phyloP scores from a whole-genome alignment of 129 eudicot genomes.

The Smallanthus sonchifolius region DNA sequence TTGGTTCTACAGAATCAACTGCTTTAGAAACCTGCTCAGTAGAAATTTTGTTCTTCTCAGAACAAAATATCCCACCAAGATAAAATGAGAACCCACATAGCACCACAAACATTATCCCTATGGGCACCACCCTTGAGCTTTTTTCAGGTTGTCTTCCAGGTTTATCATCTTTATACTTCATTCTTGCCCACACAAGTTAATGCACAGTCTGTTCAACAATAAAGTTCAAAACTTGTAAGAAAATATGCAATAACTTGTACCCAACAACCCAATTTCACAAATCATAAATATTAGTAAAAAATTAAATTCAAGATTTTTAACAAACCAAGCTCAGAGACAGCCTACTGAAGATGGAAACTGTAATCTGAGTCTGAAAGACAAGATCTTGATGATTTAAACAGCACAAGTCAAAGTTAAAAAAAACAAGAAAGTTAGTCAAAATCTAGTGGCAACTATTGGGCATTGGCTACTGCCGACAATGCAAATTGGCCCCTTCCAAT shows the following conservation, averaged over 20 bases:
- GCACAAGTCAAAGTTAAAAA: conserved; percentile 15
- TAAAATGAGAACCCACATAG: conserved; percentile 84
- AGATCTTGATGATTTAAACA: conserved; percentile 12
- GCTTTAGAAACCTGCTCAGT: conserved; percentile 35
- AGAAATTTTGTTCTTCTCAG: conserved; percentile 47
- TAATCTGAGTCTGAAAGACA: neutral
- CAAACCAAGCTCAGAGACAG: neutral
- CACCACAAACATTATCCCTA: conserved; percentile 55
- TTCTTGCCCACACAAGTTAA: conserved; percentile 16
- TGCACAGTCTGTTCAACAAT: conserved; percentile 35
- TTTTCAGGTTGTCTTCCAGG: conserved; percentile 53
- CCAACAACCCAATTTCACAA: neutral
- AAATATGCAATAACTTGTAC: neutral
- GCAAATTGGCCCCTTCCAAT: conserved; percentile 30
- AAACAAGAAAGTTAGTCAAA: conserved; percentile 27
- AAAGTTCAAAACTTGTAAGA: conserved; percentile 15
- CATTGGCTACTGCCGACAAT: conserved; percentile 22
- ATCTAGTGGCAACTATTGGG: conserved; percentile 33
- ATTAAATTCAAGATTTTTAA: conserved; percentile 1
- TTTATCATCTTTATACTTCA: conserved; percentile 87
- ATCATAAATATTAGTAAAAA: neutral
- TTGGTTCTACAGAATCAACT: conserved; percentile 31
- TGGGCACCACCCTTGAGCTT: conserved; percentile 52
- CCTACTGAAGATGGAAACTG: neutral
- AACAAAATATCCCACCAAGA: conserved; percentile 85